Evolutionary conservation across 2,329 filamentous ascomycete species (phyloP), one percentile per base, ranked within the genome.

Genomic region (Colletotrichum acutatum): DNA sequence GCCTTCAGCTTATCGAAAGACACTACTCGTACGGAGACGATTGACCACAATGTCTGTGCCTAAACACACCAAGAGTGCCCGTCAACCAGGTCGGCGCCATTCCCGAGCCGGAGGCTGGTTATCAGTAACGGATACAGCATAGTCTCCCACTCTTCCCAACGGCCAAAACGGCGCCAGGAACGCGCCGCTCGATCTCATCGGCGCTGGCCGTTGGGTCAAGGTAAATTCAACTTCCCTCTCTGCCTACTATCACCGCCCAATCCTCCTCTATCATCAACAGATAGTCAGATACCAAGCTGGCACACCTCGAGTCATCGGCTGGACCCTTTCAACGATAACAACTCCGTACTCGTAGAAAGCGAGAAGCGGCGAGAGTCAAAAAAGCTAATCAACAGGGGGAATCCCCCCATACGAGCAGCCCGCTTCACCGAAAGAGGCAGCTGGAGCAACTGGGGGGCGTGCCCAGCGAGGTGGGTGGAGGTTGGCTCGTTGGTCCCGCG

Each of bases 351-450:
- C 32, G 32, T 22, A 49, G 8, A 49, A 11, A 37, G 32, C 53
- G 54, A 65, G 32, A 37, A n/a, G 49, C n/a, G 12, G 57, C 7
- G 66, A 54, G 56, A 49, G 37, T 58, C 58, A 71, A 22, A 34
- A 34, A 49, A 11, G 26, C 59, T 42, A 62, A n/a, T 19, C 8
- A 14, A 52, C n/a, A 28, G 32, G 60, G 60, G 46, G 26, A 19
- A n/a, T 4, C 12, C 60, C 42, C 60, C 12, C 26, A 11, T 11
- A 2, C 26, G 42, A n/a, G 60, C 16, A n/a, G 42, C 59, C 70
- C 70, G 66, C 70, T 70, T 70, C 66, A 42, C 70, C 70, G 54
- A 64, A 72, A 72, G 60, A 70, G 70, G 70, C 70, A 72, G 70
- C 70, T 72, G 24, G 19, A 54, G 58, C 42, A 59, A 59, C 57